phyloP scores from a whole-genome alignment of 73 alveolate species.

The Paramecium sonneborni region DNA sequence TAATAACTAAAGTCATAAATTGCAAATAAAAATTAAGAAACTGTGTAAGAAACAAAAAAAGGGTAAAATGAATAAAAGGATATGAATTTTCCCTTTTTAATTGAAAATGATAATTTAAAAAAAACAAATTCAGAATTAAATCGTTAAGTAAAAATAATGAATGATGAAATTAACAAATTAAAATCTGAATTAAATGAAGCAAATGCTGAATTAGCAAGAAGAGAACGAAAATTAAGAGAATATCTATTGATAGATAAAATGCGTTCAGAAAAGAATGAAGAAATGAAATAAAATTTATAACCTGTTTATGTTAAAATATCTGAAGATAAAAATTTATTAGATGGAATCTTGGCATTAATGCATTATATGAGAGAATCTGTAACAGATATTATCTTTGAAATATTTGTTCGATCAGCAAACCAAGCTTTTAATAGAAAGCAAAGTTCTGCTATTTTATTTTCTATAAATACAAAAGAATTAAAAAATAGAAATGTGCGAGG shows the following conservation, averaged over 20 bases:
- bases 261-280: slow-evolving; percentile 19
- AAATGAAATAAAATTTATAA: not conserved
- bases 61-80: not conserved
- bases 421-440: slow-evolving; percentile 32
- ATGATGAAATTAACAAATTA: not conserved
- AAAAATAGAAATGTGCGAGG: slow-evolving; percentile 48
- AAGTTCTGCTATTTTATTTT: not conserved
- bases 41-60: not conserved
- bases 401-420: slow-evolving; percentile 41
- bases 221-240: slow-evolving; percentile 31
- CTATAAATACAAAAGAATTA: slow-evolving; percentile 42
- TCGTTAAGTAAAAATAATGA: not conserved
- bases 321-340: slow-evolving; percentile 50
- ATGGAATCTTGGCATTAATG: slow-evolving; percentile 4
- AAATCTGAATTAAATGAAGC: slow-evolving; percentile 12
- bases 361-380: slow-evolving; percentile 62
- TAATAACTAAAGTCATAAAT: not conserved
- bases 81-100: not conserved
- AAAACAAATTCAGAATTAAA: slow-evolving; percentile 39
- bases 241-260: not conserved
- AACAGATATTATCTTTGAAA: slow-evolving; percentile 39
- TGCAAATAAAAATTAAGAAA: not conserved
- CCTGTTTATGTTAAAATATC: slow-evolving; percentile 49
- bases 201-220: slow-evolving; percentile 7
- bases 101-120: slow-evolving; percentile 42